Percentiles rank a stretch among this genome's conserved stretches.
These are phyloP conservation scores for Saturnispora hagleri DNA, from an alignment of 805 yeast species.

Conservation along the genomic window DNA sequence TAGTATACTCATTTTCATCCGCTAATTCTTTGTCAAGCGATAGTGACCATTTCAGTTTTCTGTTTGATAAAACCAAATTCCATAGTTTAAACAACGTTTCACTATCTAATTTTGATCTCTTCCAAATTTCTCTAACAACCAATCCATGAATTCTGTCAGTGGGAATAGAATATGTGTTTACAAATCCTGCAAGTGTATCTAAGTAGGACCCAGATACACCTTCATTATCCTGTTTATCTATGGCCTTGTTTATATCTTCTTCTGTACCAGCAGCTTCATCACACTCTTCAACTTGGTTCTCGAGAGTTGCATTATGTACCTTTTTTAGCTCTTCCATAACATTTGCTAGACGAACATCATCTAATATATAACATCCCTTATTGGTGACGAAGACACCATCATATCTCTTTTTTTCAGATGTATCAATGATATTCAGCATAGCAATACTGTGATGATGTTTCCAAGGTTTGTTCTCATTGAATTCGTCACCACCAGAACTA, in stretches of 20 bases:
- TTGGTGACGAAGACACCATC: constrained; percentile 94
- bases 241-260: not conserved
- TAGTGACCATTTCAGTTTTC: constrained; percentile 35
- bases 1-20: not conserved
- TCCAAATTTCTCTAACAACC: constrained; percentile 75
- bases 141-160: constrained; percentile 37
- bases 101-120: constrained; percentile 60
- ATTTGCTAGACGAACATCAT: constrained; percentile 3
- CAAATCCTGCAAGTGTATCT: constrained; percentile 3
- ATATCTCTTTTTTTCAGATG: constrained; percentile 73
- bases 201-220: not conserved
- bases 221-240: not conserved
- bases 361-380: constrained; percentile 47
- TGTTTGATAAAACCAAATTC: constrained; percentile 52
- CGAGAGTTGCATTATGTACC: not conserved
- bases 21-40: not conserved
- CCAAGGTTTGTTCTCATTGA: constrained; percentile 92
- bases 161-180: constrained; percentile 7
- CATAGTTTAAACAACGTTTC: constrained; percentile 59
- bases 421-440: constrained; percentile 21
- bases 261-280: not conserved
- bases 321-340: not conserved
- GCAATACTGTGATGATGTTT: constrained; percentile 56
- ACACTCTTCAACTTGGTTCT: not conserved
- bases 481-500: constrained; percentile 35